phyloP scores from a whole-genome alignment of 371 early-diverging fungal species.

The Mucor racemosus region DNA sequence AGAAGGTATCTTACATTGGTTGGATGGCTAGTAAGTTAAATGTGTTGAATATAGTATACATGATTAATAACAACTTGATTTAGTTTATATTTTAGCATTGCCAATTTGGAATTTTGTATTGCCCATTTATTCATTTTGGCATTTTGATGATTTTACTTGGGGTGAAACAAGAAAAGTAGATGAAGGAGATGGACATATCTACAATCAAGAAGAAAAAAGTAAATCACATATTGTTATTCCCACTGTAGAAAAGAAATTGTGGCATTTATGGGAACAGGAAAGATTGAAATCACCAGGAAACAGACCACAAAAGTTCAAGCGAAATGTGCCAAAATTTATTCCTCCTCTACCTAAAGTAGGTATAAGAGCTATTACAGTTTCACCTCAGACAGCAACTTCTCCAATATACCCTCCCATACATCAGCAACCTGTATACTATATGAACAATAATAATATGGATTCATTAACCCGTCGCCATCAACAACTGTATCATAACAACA shows the following conservation, averaged over 20 bases:
- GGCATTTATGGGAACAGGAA: conserved; percentile 11
- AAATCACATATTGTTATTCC: conserved; percentile 49
- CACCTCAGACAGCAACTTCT: neutral
- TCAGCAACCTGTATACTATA: neutral
- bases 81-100: conserved; percentile 85
- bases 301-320: neutral
- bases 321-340: neutral
- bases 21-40: conserved; percentile 74
- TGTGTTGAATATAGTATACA: neutral
- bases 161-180: conserved; percentile 88
- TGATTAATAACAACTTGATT: neutral
- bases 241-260: conserved; percentile 11
- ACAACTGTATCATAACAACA: neutral
- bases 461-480: neutral
- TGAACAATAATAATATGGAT: neutral
- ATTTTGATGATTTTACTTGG: conserved; percentile 99
- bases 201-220: conserved; percentile 74
- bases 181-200: conserved; percentile 56
- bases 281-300: neutral
- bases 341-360: neutral
- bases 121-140: conserved; percentile 98
- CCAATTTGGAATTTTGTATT: conserved; percentile 97
- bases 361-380: neutral
- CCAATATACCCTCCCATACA: conserved; percentile 1
- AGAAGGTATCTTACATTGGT: conserved; percentile 86